Evolutionary conservation across 495 filamentous ascomycete genomes (phyloP), one percentile per base, ranked within the genome.

Genomic region (Opeltia flavorubescens): DNA sequence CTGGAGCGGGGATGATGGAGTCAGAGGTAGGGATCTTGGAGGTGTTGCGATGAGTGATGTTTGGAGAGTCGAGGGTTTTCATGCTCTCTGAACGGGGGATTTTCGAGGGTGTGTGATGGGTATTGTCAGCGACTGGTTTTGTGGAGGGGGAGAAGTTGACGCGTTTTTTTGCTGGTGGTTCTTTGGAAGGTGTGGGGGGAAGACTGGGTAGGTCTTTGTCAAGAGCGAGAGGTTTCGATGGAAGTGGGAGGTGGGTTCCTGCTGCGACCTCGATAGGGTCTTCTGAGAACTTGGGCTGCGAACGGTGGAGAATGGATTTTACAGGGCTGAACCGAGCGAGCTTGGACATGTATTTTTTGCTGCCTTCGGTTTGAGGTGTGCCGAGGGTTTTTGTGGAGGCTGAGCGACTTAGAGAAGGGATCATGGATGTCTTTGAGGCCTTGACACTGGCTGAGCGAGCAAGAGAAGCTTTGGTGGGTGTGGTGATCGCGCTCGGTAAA

Each of bases 391-490:
- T 73, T n/a, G 63, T 55, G 31, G 59, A 60, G 3, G 69, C 62
- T n/a, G 75, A 74, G 13, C 64, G 59, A 4, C 63, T 60, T 34
- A 77, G 46, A 0, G 72, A 74, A 9, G 78, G 76, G 26, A 80
- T 70, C 66, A 71, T 66, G 3, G 66, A 66, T 7, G 65, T 71
- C 44, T 70, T 76, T 18, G 62, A 53, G 11, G 69, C 59, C 63
- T 81, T 89, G 41, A 72, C 58, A 54, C 71, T 85, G 44, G 64
- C 58, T 30, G 70, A 60, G 18, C 86, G 81, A 20, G 81, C 77
- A 34, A 84, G 56, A 0, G 84, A 87, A n/a, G 86, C 68, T 55
- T 83, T 84, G 27, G 86, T 93, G 0, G 86, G 88, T 1, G 84
- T 89, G 63, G 80, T 75, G 38, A 88, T 61, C 13, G 74, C 75